phyloP scores from a whole-genome alignment of 23 red algal species.

The Chondrus crispus region DNA sequence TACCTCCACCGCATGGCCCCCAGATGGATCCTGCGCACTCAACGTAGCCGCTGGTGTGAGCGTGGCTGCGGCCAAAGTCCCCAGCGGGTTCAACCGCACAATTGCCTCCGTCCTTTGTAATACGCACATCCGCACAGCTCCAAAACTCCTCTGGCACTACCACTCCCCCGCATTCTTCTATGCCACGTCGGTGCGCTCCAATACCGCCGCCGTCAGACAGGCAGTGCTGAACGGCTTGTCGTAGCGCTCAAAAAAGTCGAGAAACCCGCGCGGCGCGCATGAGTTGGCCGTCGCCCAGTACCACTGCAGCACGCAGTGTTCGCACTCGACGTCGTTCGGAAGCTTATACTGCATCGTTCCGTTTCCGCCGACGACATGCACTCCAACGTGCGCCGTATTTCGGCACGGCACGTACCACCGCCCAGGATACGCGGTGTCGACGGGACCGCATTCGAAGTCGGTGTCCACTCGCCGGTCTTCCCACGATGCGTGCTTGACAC shows the following conservation, averaged over 20 bases:
- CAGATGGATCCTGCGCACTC: no score
- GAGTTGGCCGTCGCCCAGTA: constrained; percentile 33
- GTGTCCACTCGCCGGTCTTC: not conserved
- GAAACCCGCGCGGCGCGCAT: constrained; percentile 25
- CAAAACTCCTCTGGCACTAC: constrained; percentile 66
- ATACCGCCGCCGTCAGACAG: constrained; percentile 48
- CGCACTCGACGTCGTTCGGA: constrained; percentile 20
- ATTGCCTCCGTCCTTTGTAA: not conserved
- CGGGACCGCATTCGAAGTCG: constrained; percentile 40
- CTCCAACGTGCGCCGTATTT: constrained; percentile 8
- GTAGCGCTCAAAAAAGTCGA: constrained; percentile 50
- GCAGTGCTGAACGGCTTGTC: constrained; percentile 37
- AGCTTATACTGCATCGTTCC: constrained; percentile 59
- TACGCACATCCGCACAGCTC: constrained; percentile 51
- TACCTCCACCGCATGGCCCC: no score
- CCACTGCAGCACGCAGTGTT: constrained; percentile 13
- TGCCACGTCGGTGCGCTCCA: constrained; percentile 25
- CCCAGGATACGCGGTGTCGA: constrained; percentile 24
- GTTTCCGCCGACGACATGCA: constrained; percentile 37
- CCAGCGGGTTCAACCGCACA: no score
- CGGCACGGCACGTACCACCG: constrained; percentile 67
- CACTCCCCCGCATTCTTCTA: constrained; percentile 12
- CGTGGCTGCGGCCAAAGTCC: no score
- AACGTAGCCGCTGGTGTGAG: no score
- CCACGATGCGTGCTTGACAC: constrained; percentile 10